Evolutionary conservation across 2,329 filamentous ascomycete genomes (phyloP), one percentile per base, ranked within the genome.

Genomic region (Talaromyces piceae): DNA sequence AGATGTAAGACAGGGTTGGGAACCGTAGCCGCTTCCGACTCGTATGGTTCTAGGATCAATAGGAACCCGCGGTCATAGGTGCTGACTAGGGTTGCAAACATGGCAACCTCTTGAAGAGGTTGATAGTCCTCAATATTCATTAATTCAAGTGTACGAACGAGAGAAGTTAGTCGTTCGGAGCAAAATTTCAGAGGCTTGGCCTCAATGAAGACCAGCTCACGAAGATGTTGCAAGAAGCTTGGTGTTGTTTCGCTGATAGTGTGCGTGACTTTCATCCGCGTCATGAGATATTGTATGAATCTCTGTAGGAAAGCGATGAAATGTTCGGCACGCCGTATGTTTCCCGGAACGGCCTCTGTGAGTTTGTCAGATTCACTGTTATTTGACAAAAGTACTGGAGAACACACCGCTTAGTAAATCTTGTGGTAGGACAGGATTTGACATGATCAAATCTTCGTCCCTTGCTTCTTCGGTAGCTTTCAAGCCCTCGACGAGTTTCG

Each of bases 41-140:
- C 93, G 63, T 88, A 98, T 0, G 93, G 94, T 63, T 98, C 93
- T n/a, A 97, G 77, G 45, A 98, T 98, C 27, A 98, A 80, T 5
- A 96, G 75, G 61, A 98, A 98, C 0, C 93, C 93, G 57, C 90
- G 95, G 59, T 98, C 93, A 63, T 98, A 98, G 0, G 93, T 98
- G 28, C 93, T 89, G 20, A 95, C 89, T 0, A 98, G 78, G 0
- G 93, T 98, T 8, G 93, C 93, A 69, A 98, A 98, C 0, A 90
- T 96, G 18, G 94, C 94, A 6, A 98, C 91, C 72, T 98, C 91
- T 73, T 98, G 93, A 1, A 98, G 77, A 5, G 93, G 88, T 61
- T 96, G 91, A 65, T 94, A 98, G 66, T 98, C 94, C 72, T 98
- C 93, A 54, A 98, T 96, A 61, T 94, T 97, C 27, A 91, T 94